Evolutionary conservation across 768 basidiomycete species (phyloP).

Genomic region (Hericium rajendrae): DNA sequence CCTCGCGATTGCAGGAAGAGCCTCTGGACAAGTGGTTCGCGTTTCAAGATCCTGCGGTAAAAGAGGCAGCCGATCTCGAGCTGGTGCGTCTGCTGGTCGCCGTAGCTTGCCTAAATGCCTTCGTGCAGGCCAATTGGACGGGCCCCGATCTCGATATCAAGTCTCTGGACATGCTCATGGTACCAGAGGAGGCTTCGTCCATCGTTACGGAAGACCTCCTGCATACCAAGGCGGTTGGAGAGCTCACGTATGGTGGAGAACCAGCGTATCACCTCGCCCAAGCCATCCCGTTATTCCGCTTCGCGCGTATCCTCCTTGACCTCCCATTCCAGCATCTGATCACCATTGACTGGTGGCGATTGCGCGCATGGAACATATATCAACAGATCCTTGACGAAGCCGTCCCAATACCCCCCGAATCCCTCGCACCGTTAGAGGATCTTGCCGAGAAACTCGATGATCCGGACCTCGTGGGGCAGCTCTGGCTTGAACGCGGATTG

Average conservation of each 20-base stretch:
- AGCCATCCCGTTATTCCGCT: slow-evolving; percentile 57
- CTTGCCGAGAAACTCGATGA: slow-evolving; percentile 35
- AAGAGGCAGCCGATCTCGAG: slow-evolving; percentile 37
- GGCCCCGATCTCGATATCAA: slow-evolving; percentile 73
- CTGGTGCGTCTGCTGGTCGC: slow-evolving; percentile 53
- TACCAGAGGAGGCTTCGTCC: slow-evolving; percentile 20
- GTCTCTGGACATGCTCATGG: slow-evolving; percentile 28
- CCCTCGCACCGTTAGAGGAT: slow-evolving; percentile 32
- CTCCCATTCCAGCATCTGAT: slow-evolving; percentile 37
- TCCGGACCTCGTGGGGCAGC: slow-evolving; percentile 55
- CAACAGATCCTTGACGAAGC: slow-evolving; percentile 80
- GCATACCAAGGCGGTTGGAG: slow-evolving; percentile 56
- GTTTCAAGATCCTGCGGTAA: slow-evolving; percentile 20
- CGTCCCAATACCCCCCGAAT: slow-evolving; percentile 41
- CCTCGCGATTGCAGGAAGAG: slow-evolving; percentile 23
- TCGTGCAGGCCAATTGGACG: slow-evolving; percentile 93
- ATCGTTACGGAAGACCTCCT: slow-evolving; percentile 38
- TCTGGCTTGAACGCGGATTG: slow-evolving; percentile 70
- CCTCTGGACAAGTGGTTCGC: slow-evolving; percentile 29
- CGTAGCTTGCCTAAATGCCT: slow-evolving; percentile 78
- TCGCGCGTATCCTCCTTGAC: slow-evolving; percentile 64
- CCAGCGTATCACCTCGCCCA: slow-evolving; percentile 89
- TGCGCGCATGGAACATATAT: slow-evolving; percentile 66
- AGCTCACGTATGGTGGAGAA: slow-evolving; percentile 81
- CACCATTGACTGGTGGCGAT: slow-evolving; percentile 70